Conservation (phyloP, 1,284 basidiomycete genomes). For the Pyrrhoderma lamaoense region DNA sequence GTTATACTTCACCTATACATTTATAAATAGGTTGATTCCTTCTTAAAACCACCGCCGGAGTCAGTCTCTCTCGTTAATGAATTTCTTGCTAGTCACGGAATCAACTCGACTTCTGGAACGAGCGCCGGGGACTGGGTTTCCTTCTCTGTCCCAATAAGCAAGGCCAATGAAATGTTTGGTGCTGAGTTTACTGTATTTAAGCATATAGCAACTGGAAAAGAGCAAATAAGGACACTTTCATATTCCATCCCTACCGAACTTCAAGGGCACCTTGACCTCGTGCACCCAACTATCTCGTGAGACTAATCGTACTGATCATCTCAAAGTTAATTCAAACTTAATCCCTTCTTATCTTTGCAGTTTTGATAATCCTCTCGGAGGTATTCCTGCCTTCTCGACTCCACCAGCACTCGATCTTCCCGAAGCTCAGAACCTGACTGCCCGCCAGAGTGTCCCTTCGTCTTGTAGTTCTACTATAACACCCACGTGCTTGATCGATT, state of each 20-base stretch:
- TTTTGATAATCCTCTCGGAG: slow-evolving; percentile 14
- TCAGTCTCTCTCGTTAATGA: slow-evolving; percentile 18
- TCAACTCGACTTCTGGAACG: slow-evolving; percentile 14
- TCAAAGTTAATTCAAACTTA: not conserved
- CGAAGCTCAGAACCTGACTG: slow-evolving; percentile 8
- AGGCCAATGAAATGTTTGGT: slow-evolving; percentile 19
- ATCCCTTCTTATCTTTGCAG: not conserved
- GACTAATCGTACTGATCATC: not conserved
- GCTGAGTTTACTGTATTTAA: slow-evolving; percentile 19
- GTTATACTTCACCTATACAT: not conserved
- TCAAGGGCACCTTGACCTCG: slow-evolving; percentile 20
- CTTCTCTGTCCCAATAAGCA: slow-evolving; percentile 18
- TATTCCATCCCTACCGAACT: slow-evolving; percentile 21
- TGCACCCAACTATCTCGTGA: slow-evolving; percentile 26
- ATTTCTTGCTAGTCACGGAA: slow-evolving; percentile 17
- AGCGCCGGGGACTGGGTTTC: slow-evolving; percentile 23
- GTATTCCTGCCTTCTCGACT: slow-evolving; percentile 15
- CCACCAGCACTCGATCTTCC: not conserved
- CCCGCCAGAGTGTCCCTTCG: slow-evolving; percentile 10
- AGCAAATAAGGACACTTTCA: slow-evolving; percentile 18
- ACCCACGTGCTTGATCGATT: slow-evolving; percentile 19
- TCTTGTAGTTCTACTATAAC: slow-evolving; percentile 16
- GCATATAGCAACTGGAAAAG: slow-evolving; percentile 17
- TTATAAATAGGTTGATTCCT: slow-evolving; percentile 13
- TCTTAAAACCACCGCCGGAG: slow-evolving; percentile 20